Evolutionary conservation across 495 filamentous ascomycete genomes (phyloP), one percentile per base, ranked within the genome.

Genomic region (Penicillium pancosmium): DNA sequence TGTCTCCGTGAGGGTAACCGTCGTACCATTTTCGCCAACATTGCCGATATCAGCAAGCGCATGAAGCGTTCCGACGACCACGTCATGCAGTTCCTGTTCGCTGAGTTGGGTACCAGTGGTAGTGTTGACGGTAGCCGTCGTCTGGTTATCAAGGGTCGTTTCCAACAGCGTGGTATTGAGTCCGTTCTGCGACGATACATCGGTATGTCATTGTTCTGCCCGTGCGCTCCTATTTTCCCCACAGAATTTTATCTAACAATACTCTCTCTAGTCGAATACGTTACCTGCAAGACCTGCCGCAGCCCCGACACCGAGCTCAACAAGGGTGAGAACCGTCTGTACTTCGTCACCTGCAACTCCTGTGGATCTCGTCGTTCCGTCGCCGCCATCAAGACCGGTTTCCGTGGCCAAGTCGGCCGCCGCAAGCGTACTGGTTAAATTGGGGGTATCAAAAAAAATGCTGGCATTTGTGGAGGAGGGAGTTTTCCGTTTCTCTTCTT

Each of bases 1-100:
- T 96, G 93, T 78, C 82, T 98, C 48, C 92, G 95, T 78, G 95
- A 98, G 91, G 94, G 94, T 73, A 98, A 98, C 85, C 97, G 96
- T 85, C 97, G 96, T 89, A 98, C 94, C 52, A 96, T 98, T 67
- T 98, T 97, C 72, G 94, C 94, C 76, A 98, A 98, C 80, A 92
- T 98, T 66, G 82, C 89, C 57, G 91, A 95, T 71, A 96, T 96
- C 63, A 89, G 86, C 78, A 90, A 90, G 78, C 83, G 91, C 57
- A 94, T 98, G 93, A 98, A 98, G 87, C 84, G 94, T 70, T 89
- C 88, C 63, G 93, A 97, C 69, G 94, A 98, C 73, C 93, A 98
- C 78, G 91, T 98, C 65, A 98, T 91, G 47, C 87, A 92, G 63
- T 98, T 97, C 81, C 75, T 98, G 69, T 98, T 98, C 78, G 92